phyloP scores from a whole-genome alignment of 805 yeast species.

The Saccharomycopsis sp. region DNA sequence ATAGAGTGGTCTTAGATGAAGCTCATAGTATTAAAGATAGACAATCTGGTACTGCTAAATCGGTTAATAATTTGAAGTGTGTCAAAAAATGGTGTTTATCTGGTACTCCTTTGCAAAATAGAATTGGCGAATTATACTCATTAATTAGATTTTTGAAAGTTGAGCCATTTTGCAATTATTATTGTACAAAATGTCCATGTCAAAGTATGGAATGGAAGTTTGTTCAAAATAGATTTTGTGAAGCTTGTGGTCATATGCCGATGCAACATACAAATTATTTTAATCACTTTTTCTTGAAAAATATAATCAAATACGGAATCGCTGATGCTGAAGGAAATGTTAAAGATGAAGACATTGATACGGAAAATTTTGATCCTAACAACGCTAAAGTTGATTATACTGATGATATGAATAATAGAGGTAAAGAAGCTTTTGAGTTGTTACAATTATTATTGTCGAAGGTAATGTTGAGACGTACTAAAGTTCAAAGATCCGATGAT shows the following conservation, averaged over 20 bases:
- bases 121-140: conserved; percentile 95
- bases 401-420: conserved; percentile 24
- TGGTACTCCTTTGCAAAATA: conserved; percentile 93
- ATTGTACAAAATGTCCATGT: conserved; percentile 90
- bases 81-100: conserved; percentile 82
- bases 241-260: conserved; percentile 78
- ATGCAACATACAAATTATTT: conserved; percentile 94
- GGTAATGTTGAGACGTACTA: conserved; percentile 89
- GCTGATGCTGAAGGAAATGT: conserved; percentile 42
- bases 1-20: conserved; percentile 86
- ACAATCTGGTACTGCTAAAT: conserved; percentile 85
- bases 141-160: conserved; percentile 75
- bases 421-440: conserved; percentile 64
- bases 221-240: conserved; percentile 75
- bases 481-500: conserved; percentile 94
- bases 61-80: conserved; percentile 67
- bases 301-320: conserved; percentile 78
- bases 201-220: conserved; percentile 76
- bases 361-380: conserved; percentile 1
- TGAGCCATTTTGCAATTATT: conserved; percentile 81
- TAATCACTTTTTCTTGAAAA: conserved; percentile 91
- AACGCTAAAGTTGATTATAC: not conserved
- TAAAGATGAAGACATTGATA: conserved; percentile 3
- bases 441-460: conserved; percentile 66
- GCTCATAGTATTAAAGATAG: conserved; percentile 97